Evolutionary conservation across 805 yeast species (phyloP).

Genomic region (Spathaspora gorwiae): DNA sequence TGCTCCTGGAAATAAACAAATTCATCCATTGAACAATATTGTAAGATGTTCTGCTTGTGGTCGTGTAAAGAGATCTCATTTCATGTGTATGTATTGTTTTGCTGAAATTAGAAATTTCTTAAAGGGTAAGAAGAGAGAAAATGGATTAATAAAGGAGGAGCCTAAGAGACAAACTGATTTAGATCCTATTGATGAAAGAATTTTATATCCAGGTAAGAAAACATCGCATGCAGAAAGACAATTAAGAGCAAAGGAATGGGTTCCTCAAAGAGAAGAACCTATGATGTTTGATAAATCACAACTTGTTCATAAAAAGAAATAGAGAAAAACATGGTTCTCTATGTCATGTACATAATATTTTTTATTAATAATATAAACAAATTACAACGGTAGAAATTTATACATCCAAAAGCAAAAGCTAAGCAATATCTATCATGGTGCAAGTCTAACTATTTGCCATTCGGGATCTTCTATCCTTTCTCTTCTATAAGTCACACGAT

Average conservation of each 20-base stretch:
- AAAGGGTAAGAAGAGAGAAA: conserved; percentile 44
- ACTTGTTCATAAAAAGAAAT: conserved; percentile 13
- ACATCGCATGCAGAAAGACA: conserved; percentile 29
- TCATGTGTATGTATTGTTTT: conserved; percentile 90
- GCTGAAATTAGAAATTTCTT: conserved; percentile 73
- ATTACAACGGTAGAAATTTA: background rate
- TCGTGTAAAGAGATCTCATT: conserved; percentile 81
- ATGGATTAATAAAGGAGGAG: conserved; percentile 9
- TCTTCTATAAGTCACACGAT: conserved; percentile 71
- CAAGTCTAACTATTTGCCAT: conserved; percentile 68
- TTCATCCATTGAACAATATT: conserved; percentile 68
- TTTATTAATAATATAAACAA: background rate
- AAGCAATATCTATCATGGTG: conserved; percentile 45
- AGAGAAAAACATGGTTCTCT: background rate
- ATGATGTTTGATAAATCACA: conserved; percentile 28
- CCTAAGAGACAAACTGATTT: conserved; percentile 29
- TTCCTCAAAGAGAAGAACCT: conserved; percentile 41
- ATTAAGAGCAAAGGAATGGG: conserved; percentile 39
- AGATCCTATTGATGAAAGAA: conserved; percentile 56
- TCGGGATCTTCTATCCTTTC: conserved; percentile 38
- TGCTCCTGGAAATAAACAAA: conserved; percentile 78
- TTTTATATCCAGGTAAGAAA: conserved; percentile 72
- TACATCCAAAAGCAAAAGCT: too few relatives aligned
- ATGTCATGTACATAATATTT: conserved; percentile 4
- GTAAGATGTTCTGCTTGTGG: conserved; percentile 97